Evolutionary conservation across 441 rosid genomes (phyloP).

Genomic region (Pelargonium cotyledonis): DNA sequence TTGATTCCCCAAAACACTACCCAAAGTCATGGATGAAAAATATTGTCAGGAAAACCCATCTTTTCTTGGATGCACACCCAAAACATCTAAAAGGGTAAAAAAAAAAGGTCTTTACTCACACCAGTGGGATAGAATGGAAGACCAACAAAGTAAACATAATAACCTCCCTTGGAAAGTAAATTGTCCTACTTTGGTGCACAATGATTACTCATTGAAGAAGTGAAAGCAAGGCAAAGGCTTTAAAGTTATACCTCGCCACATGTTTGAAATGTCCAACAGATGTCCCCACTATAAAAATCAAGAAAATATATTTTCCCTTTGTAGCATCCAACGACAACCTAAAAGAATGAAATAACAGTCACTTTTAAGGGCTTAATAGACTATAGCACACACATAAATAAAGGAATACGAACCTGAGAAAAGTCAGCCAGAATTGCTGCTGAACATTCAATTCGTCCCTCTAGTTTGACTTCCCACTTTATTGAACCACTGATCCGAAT

Average conservation of each 20-base stretch:
- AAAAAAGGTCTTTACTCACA: too few species aligned
- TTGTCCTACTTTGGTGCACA: neutral
- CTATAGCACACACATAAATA: conserved; percentile 10
- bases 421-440: conserved; percentile 69
- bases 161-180: too few species aligned
- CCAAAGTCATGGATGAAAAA: too few species aligned
- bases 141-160: neutral
- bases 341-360: conserved; percentile 16
- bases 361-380: conserved; percentile 19
- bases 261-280: conserved; percentile 81
- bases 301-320: conserved; percentile 73
- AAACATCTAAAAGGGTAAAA: too few species aligned
- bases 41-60: too few species aligned
- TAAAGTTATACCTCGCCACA: conserved; percentile 60
- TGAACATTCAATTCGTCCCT: conserved; percentile 82
- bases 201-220: neutral
- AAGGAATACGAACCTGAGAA: conserved; percentile 53
- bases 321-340: conserved; percentile 94
- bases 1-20: too few species aligned
- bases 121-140: neutral
- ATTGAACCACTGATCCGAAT: conserved; percentile 58
- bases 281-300: conserved; percentile 54
- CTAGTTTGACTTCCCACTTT: conserved; percentile 63
- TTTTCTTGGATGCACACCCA: too few species aligned
- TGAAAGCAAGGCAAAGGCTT: conserved; percentile 7